These are phyloP conservation scores for Nigrospora sphaerica DNA, from an alignment of 2,329 filamentous ascomycete species.

Conservation along the genomic window DNA sequence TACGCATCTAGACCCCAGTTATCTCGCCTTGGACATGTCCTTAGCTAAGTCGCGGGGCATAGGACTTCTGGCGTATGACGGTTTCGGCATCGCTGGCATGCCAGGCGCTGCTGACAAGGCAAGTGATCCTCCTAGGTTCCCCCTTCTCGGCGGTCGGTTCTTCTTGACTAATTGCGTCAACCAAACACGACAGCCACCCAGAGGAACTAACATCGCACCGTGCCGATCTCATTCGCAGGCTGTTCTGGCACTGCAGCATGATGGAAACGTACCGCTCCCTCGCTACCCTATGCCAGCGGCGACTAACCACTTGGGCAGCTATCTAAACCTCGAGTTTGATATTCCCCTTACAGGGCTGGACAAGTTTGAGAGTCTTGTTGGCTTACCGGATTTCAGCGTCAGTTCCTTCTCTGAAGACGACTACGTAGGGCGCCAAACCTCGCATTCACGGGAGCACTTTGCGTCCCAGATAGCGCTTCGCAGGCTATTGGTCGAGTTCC, in stretches of 20 bases:
- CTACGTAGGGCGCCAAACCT: slow-evolving; percentile 38
- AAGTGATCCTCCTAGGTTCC: slow-evolving; percentile 2
- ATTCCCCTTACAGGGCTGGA: slow-evolving; percentile 48
- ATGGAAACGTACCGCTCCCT: slow-evolving; percentile 36
- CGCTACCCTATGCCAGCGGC: not conserved
- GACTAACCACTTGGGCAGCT: slow-evolving; percentile 26
- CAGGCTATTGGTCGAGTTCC: slow-evolving; percentile 43
- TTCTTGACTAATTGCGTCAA: too few species aligned
- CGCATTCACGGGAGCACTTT: slow-evolving; percentile 52
- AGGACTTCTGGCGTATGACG: slow-evolving; percentile 56
- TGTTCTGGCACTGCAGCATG: slow-evolving; percentile 51
- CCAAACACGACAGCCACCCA: slow-evolving; percentile 27
- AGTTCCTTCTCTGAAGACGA: slow-evolving; percentile 38
- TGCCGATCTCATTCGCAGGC: slow-evolving; percentile 45
- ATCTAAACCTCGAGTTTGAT: slow-evolving; percentile 50
- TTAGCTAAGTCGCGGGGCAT: not conserved
- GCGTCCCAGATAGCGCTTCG: slow-evolving; percentile 53
- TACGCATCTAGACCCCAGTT: slow-evolving; percentile 21
- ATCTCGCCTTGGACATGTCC: slow-evolving; percentile 3
- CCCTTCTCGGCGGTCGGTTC: not conserved
- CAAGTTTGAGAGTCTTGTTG: slow-evolving; percentile 43
- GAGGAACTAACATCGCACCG: slow-evolving; percentile 38
- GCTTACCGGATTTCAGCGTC: slow-evolving; percentile 43
- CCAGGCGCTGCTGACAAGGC: slow-evolving; percentile 49
- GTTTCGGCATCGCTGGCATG: slow-evolving; percentile 49